A percentile compares a stretch with the other conserved stretches of the same genome.
These are phyloP conservation scores for Xylariaceae sp. DNA, from an alignment of 2,329 filamentous ascomycete species.

Conservation along the genomic window DNA sequence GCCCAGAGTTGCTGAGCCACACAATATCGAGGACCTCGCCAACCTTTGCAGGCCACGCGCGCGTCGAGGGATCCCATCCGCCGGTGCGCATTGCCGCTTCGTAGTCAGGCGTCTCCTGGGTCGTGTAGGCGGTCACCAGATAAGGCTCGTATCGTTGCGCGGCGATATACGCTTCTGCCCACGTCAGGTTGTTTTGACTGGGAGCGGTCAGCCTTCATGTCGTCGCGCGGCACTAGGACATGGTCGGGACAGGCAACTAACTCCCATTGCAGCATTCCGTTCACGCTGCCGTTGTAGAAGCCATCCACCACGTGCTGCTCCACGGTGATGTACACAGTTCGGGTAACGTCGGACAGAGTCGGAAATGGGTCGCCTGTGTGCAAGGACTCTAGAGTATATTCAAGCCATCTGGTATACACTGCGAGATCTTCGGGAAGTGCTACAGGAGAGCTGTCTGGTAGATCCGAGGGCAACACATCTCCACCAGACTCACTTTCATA, in stretches of 20 bases:
- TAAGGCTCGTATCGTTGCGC: conserved; percentile 31
- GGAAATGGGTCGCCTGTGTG: conserved; percentile 28
- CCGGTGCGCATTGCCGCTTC: conserved; percentile 38
- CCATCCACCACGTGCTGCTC: conserved; percentile 30
- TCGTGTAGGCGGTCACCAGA: conserved; percentile 43
- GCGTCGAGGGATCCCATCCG: conserved; percentile 45
- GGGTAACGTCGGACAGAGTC: conserved; percentile 38
- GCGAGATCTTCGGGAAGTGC: conserved; percentile 24
- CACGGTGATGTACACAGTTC: conserved; percentile 39
- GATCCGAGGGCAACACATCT: too few relatives aligned
- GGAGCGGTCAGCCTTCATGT: too few relatives aligned
- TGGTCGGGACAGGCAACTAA: conserved; percentile 16
- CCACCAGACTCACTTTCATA: too few relatives aligned
- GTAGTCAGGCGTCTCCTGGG: conserved; percentile 46
- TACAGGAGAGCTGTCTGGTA: too few relatives aligned
- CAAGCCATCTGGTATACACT: conserved; percentile 30
- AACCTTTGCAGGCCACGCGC: conserved; percentile 43
- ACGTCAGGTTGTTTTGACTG: conserved; percentile 35
- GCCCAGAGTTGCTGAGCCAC: conserved; percentile 32
- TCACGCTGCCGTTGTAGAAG: conserved; percentile 20
- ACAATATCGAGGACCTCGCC: conserved; percentile 52
- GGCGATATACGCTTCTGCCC: conserved; percentile 29
- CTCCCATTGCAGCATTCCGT: conserved; percentile 29
- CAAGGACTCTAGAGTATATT: conserved; percentile 38
- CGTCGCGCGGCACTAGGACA: not conserved